Evolutionary conservation across 768 basidiomycete genomes (phyloP).

Genomic region (Amanita jacksonii): DNA sequence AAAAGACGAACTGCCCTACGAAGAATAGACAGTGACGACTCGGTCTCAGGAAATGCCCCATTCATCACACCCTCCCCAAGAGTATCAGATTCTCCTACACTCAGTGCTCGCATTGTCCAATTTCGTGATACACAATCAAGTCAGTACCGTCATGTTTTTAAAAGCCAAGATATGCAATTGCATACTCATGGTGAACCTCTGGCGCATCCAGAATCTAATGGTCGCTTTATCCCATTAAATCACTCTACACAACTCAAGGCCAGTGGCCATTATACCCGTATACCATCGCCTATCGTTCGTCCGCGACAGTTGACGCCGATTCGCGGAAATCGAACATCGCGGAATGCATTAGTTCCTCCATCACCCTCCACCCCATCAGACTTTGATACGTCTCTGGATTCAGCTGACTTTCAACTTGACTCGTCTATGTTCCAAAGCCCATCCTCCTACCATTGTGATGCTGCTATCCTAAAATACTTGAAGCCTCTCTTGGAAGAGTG

Average conservation of each 20-base stretch:
- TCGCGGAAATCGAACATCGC: conserved; percentile 24
- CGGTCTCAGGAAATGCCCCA: conserved; percentile 25
- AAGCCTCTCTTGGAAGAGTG: conserved; percentile 63
- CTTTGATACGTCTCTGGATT: conserved; percentile 43
- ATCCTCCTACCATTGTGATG: conserved; percentile 15
- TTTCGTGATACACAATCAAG: not conserved
- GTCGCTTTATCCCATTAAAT: not conserved
- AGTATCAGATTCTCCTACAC: conserved; percentile 1
- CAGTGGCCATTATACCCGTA: not conserved
- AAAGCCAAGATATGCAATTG: not conserved
- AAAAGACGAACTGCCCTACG: conserved; percentile 11
- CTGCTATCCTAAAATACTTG: conserved; percentile 44
- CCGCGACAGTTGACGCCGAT: conserved; percentile 66
- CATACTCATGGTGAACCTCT: not conserved
- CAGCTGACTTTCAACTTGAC: conserved; percentile 32
- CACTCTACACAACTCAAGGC: not conserved
- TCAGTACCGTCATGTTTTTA: not conserved
- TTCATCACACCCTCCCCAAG: conserved; percentile 10
- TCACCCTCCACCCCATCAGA: conserved; percentile 45
- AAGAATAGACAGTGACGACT: conserved; percentile 40
- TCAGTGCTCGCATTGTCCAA: not conserved
- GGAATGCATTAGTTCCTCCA: conserved; percentile 33
- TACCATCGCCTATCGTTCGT: conserved; percentile 27
- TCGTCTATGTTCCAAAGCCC: conserved; percentile 17
- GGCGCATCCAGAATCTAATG: not conserved